Base-by-base conservation (phyloP, 345 rosid species). In the Erucastrum elatum region DNA sequence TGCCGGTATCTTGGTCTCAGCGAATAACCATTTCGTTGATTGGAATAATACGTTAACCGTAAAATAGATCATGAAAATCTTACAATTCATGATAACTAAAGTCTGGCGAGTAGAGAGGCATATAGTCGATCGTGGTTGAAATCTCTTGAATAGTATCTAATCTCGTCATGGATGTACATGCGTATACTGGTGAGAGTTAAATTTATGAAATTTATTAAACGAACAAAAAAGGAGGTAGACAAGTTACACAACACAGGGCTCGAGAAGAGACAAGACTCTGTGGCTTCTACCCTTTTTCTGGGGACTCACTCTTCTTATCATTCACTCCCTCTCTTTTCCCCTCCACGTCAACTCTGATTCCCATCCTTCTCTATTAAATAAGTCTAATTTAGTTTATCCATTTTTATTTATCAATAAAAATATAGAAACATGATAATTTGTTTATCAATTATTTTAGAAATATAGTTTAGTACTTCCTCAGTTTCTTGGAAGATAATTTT, bases 221-320 rank as follows among this genome's bases (percentile, higher is more conserved):
- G 21, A 37, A 30, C 25, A 29, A 16, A 16, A 39, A 55, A 46
- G 59, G 31, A 25, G 68, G 65, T 58, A 70, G 72, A 70, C 71
- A 56, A 70, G 72, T 72, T 33, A 72, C 64, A 78, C 11, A 56
- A 75, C 83, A 71, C 83, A 81, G 80, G 83, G 83, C 83, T 81
- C 83, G 80, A 81, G 80, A 81, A 75, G 80, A 76, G 83, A 81
- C 83, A 81, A 81, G 80, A 71, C 76, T 71, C 83, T 81, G 76
- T 51, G 64, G 76, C 9, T 75, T 65, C 56, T 25, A 75, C 7
- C 80, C 70, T 81, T 81, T 80, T 81, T 71, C 37, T 75, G 80
- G 83, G 83, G 83, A 80, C 83, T 75, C 77, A 46, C 83, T 81
- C 74, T 75, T 80, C 79, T 79, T 70, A 75, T 80, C 83, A 75